Evolutionary conservation across 2,329 filamentous ascomycete species (phyloP), one percentile per base, ranked within the genome.

Genomic region (Paecilomyces fulvus): DNA sequence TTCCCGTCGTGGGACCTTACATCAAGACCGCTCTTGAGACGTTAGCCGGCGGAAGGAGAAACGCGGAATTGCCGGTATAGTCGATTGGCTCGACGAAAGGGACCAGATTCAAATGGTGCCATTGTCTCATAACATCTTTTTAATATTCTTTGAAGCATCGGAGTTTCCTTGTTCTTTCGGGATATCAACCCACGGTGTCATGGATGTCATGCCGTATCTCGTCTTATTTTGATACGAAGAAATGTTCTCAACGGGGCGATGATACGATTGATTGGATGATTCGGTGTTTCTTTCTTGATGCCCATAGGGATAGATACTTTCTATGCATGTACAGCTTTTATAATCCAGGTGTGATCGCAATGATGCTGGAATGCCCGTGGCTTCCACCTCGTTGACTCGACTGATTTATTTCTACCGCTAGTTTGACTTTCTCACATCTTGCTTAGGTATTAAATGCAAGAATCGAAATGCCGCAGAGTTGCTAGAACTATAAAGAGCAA

Each of bases 1-100:
- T 95, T 10, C 92, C 94, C 0, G 80, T 96, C 7, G 78, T 97
- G 5, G 92, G 92, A 3, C 90, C 92, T 3, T 95, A 92, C 66
- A 87, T 96, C 67, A 88, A 89, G 57, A 77, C 83, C 62, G 80
- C 79, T 2, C 79, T 95, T 60, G 89, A 95, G 69, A 83, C 85
- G 63, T 69, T 84, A 61, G 87, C 89, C 0, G 75, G 89, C 37
- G 84, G 84, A 28, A 80, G 86, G 65, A 82, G 87, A 63, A 92
- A 91, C 67, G 82, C 84, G 37, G 89, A 94, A 67, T 73, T 95
- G 53, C 71, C 71, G 20, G 71, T 73, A 61, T 72, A 61, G 61
- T 49, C 10, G 6, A 6, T 28, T 23, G 3, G 3, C 7, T 12
- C 10, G 20, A 49, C 20, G 37, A 43, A 43, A 43, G 37, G 17